Conservation (phyloP, 768 basidiomycete genomes). For the Boletellus emodensis region DNA sequence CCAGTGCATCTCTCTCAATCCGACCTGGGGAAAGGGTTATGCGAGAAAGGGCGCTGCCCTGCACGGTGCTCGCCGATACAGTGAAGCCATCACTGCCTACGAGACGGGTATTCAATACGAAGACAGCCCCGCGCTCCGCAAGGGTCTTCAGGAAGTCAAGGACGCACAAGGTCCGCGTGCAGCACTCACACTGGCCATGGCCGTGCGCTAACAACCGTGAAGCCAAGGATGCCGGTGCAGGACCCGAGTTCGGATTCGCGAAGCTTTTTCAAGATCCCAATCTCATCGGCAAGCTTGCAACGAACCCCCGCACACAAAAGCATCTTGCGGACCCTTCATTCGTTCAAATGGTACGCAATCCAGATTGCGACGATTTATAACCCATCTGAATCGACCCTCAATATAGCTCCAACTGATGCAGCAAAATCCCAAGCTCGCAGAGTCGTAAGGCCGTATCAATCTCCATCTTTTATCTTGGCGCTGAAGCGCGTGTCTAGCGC, state of each 20-base stretch:
- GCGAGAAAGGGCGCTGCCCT: conserved; percentile 90
- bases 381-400: background rate
- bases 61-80: conserved; percentile 75
- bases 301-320: conserved; percentile 81
- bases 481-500: conserved; percentile 35
- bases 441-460: conserved; percentile 37
- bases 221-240: conserved; percentile 37
- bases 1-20: conserved; percentile 76
- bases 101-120: conserved; percentile 79
- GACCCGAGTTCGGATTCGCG: conserved; percentile 56
- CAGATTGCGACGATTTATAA: background rate
- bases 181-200: background rate
- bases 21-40: conserved; percentile 86
- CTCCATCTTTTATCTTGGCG: background rate
- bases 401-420: conserved; percentile 61
- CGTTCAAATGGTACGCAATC: conserved; percentile 52
- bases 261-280: conserved; percentile 84
- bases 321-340: conserved; percentile 83
- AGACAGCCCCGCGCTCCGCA: conserved; percentile 75
- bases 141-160: conserved; percentile 85
- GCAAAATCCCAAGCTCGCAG: conserved; percentile 61
- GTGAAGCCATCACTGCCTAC: conserved; percentile 82
- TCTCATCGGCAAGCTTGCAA: conserved; percentile 75
- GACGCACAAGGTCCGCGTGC: conserved; percentile 66
- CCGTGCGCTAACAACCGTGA: conserved; percentile 4